Evolutionary conservation across 1,284 basidiomycete genomes (phyloP), one percentile per base, ranked within the genome.

Genomic region (Ceratobasidium sp.): DNA sequence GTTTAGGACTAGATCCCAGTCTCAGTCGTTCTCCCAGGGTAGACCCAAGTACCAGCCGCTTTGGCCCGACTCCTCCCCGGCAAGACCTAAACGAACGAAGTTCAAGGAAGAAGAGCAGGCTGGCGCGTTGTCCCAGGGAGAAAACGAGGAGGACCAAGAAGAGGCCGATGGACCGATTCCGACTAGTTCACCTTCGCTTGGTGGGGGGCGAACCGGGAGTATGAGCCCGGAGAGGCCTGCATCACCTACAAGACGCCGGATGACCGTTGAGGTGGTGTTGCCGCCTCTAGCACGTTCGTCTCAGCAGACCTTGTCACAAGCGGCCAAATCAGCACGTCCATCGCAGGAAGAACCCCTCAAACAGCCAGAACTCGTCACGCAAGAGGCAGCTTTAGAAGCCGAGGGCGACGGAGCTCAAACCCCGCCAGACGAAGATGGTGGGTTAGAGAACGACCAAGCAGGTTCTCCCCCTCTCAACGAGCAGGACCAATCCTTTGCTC

Each of bases 401-500:
- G 62, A 65, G 29, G 22, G 11, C 3, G 25, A 65, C 8, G n/a
- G 17, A 13, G 19, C 56, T 34, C 56, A 22, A 15, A 43, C 62
- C 34, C 46, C 22, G 43, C 22, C 43, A 29, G 44, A 70, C 7
- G 54, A 59, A n/a, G 29, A 8, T 52, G 43, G 62, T 43, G 19
- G 44, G 43, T 19, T 29, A 25, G 62, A 43, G 32, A 44, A 52
- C 37, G 59, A 43, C n/a, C 71, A 34, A 46, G 49, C 40, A 19
- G 56, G 9, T 44, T 44, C 68, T 25, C 52, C 29, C 29, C 6
- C 13, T 34, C 13, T 8, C 1, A 29, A 29, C 32, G 61, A 74
- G 22, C 32, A 13, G 32, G 71, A 74, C 49, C 44, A 52, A 29
- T 74, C 71, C 11, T 44, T 74, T 29, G 59, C 59, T 25, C 57